Conservation (phyloP, 2,329 filamentous ascomycete genomes). For the Sporothrix pallida region DNA sequence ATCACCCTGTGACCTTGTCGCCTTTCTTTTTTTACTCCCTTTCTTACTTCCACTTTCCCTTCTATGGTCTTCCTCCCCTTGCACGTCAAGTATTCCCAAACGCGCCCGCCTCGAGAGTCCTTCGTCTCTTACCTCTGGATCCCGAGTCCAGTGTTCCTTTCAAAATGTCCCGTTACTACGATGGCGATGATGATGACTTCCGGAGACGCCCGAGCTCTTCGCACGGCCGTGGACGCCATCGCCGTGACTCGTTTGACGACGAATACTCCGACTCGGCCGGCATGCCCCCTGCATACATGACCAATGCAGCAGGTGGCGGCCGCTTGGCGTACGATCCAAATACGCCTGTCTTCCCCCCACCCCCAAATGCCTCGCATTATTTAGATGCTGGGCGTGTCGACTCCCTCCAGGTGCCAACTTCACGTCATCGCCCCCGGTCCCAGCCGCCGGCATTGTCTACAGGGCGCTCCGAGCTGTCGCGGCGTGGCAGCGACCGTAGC, state of each 20-base stretch:
- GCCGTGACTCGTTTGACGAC: slow-evolving; percentile 21
- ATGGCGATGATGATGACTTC: slow-evolving; percentile 46
- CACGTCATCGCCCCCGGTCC: slow-evolving; percentile 42
- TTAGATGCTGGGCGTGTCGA: slow-evolving; percentile 33
- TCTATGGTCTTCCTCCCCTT: no score
- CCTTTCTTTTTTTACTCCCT: neutral
- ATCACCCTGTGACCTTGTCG: neutral
- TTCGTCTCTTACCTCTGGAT: neutral
- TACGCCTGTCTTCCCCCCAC: slow-evolving; percentile 39
- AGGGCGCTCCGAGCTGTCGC: slow-evolving; percentile 23
- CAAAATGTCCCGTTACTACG: slow-evolving; percentile 43
- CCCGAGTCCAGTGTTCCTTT: neutral
- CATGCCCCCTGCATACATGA: slow-evolving; percentile 32
- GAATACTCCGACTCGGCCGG: slow-evolving; percentile 17
- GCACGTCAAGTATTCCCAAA: no score
- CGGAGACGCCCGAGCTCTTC: slow-evolving; percentile 36
- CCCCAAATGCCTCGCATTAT: slow-evolving; percentile 34
- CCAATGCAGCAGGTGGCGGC: neutral
- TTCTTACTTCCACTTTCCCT: neutral
- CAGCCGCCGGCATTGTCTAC: slow-evolving; percentile 38
- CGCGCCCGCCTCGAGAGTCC: neutral
- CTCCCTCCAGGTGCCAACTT: slow-evolving; percentile 40
- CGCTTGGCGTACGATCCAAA: slow-evolving; percentile 51
- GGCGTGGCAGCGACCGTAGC: slow-evolving; percentile 25
- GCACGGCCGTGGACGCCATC: slow-evolving; percentile 24